Evolutionary conservation across 768 basidiomycete genomes (phyloP).

Genomic region (Astraeus odoratus): DNA sequence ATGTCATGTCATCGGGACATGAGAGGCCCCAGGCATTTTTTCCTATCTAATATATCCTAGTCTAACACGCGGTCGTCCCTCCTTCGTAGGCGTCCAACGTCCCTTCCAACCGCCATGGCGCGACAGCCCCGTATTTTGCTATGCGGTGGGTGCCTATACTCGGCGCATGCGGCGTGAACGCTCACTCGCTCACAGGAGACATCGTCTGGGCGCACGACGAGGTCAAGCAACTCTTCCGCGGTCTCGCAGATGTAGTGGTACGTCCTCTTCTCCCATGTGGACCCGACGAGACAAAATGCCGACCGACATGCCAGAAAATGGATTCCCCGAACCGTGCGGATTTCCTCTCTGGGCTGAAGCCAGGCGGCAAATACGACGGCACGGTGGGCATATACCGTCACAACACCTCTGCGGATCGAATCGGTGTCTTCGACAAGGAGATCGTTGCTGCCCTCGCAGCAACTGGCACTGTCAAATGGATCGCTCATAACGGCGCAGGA

Average conservation of each 20-base stretch:
- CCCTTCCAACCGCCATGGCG: constrained; percentile 11
- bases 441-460: constrained; percentile 60
- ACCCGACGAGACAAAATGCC: neutral
- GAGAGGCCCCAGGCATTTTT: too few species aligned
- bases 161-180: neutral
- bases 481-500: constrained; percentile 89
- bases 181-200: constrained; percentile 36
- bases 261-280: constrained; percentile 24
- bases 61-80: neutral
- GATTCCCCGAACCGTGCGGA: constrained; percentile 58
- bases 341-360: constrained; percentile 57
- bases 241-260: constrained; percentile 72
- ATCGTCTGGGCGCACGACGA: constrained; percentile 82
- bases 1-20: too few species aligned
- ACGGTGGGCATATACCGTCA: constrained; percentile 75
- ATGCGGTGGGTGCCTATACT: constrained; percentile 22
- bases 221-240: constrained; percentile 52
- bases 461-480: constrained; percentile 60
- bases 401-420: constrained; percentile 53
- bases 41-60: neutral
- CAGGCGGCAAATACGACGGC: constrained; percentile 67
- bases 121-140: constrained; percentile 24
- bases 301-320: constrained; percentile 32
- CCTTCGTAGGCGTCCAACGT: neutral
- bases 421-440: constrained; percentile 78